Evolutionary conservation across 257 asterid genomes (phyloP).

Genomic region (Rubia yunnanensis): DNA sequence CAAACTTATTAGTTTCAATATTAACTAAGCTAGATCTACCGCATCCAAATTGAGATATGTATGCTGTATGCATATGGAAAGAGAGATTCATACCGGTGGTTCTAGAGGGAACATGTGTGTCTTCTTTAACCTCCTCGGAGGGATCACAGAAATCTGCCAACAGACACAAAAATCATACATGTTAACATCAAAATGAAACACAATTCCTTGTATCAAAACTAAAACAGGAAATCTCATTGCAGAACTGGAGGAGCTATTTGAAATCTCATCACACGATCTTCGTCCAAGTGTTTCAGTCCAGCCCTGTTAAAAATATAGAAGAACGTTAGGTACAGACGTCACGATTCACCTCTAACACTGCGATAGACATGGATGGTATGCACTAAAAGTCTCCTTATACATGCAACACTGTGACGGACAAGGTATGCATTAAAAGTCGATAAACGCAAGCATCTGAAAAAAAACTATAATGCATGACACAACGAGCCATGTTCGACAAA

Average conservation of each 20-base stretch:
- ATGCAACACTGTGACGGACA: background rate
- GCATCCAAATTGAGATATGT: too few relatives aligned
- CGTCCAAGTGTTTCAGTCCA: slow-evolving; percentile 70
- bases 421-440: background rate
- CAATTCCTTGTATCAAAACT: background rate
- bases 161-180: background rate
- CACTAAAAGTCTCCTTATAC: too few relatives aligned
- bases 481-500: too few relatives aligned
- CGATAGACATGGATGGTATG: too few relatives aligned
- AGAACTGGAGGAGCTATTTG: slow-evolving; percentile 10
- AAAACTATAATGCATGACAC: too few relatives aligned
- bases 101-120: slow-evolving; percentile 65
- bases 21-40: too few relatives aligned
- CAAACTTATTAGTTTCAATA: too few relatives aligned
- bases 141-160: slow-evolving; percentile 78
- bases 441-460: too few relatives aligned
- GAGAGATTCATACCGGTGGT: slow-evolving; percentile 67
- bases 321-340: slow-evolving; percentile 4
- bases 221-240: background rate
- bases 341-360: too few relatives aligned
- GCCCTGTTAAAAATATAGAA: slow-evolving; percentile 45
- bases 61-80: too few relatives aligned
- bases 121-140: slow-evolving; percentile 62
- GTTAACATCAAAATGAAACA: background rate
- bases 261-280: slow-evolving; percentile 73